A percentile compares a stretch with the other conserved stretches of the same genome.
Conservation (phyloP, 495 filamentous ascomycete genomes). For the Aspergillus wentii region DNA sequence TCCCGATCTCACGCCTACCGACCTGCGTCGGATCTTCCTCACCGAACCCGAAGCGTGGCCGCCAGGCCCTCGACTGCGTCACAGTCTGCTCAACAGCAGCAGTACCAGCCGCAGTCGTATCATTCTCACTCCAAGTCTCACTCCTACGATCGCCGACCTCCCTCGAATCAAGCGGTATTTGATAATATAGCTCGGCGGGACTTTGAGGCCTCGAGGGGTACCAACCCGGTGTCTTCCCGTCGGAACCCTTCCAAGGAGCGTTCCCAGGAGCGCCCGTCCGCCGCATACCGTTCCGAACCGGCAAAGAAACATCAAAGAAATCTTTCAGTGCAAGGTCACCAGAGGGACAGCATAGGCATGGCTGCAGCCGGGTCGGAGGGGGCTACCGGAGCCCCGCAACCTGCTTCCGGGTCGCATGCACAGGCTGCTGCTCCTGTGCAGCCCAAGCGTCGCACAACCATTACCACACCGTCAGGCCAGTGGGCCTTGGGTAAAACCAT, state of each 20-base stretch:
- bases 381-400: constrained; percentile 37
- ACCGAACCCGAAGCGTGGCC: constrained; percentile 52
- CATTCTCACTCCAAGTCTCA: constrained; percentile 47
- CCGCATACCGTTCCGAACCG: constrained; percentile 48
- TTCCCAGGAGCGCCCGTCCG: constrained; percentile 40
- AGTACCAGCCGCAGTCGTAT: constrained; percentile 14
- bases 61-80: constrained; percentile 37
- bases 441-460: constrained; percentile 71
- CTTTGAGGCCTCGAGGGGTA: constrained; percentile 50
- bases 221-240: constrained; percentile 42
- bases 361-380: constrained; percentile 38
- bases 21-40: constrained; percentile 46
- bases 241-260: constrained; percentile 51
- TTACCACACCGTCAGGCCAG: constrained; percentile 76
- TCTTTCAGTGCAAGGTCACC: constrained; percentile 39
- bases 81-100: constrained; percentile 27
- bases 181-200: constrained; percentile 53
- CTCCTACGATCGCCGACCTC: constrained; percentile 43
- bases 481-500: constrained; percentile 97
- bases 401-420: constrained; percentile 30
- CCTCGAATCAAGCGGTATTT: constrained; percentile 47
- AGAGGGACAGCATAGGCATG: constrained; percentile 54
- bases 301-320: constrained; percentile 38
- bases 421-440: constrained; percentile 37
- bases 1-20: constrained; percentile 39